Evolutionary conservation across 169 alveolate genomes (phyloP), one percentile per base, ranked within the genome.

Genomic region (Plasmodium relictum): DNA sequence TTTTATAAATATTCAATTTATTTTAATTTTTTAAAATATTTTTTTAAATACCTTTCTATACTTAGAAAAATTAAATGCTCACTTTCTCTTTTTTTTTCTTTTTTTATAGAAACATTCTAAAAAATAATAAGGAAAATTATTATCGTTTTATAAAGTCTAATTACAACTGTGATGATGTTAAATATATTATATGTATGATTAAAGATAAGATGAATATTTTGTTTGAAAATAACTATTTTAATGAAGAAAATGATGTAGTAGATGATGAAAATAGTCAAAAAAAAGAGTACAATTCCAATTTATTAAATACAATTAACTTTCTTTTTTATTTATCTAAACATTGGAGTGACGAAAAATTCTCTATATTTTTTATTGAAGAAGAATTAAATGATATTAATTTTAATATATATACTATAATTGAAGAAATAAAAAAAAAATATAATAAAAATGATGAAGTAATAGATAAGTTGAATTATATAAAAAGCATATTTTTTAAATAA

Each of bases 131-230:
- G 56, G 39, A 69, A 10, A 62, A 83, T 56, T 83, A 83, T 50
- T 44, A 50, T 63, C 39, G 37, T 37, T 83, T 56, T 26, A 69
- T 83, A 37, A 69, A 56, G 48, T 22, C 14, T 24, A 50, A 66
- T 37, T 83, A 68, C 66, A 83, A 70, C 52, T 83, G 62, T 18
- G 91, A 83, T 45, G 91, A 83, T 10, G 22, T 83, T 22, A 66
- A 59, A n/a, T 61, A 69, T 9, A 10, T 83, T 22, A 61, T 83
- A 24, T 14, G 8, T 61, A 45, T 83, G 10, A 83, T 83, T 6
- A 68, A 62, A 18, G 50, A 73, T 56, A 68, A 83, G 3, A 41
- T 72, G 91, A 59, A 54, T 16, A 18, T 24, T 3, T 41, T 83
- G 9, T 65, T 80, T 7, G 72, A n/a, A 8, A 62, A 74, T 2